phyloP scores from a whole-genome alignment of 148 eudicot genomes.

The Dianthus caryophyllus region DNA sequence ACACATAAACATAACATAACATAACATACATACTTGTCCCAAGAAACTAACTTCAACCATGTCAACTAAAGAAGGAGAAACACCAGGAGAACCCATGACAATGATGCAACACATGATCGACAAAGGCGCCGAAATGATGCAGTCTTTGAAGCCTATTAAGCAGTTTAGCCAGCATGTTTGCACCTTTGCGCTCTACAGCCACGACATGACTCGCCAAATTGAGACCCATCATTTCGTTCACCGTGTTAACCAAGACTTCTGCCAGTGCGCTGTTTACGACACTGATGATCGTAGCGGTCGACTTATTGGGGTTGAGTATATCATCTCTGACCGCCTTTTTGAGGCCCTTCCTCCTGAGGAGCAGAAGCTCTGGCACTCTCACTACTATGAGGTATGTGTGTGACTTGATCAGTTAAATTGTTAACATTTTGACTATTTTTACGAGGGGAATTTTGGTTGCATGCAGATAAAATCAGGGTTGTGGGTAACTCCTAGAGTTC shows the following conservation, averaged over 20 bases:
- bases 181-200: constrained; percentile 52
- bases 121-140: constrained; percentile 53
- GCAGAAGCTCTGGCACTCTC: constrained; percentile 42
- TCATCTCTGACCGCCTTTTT: constrained; percentile 24
- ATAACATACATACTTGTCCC: no score
- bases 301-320: constrained; percentile 45
- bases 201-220: constrained; percentile 62
- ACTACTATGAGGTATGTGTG: constrained; percentile 18
- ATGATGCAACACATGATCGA: constrained; percentile 38
- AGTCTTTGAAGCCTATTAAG: constrained; percentile 52
- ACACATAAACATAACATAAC: no score
- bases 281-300: constrained; percentile 37
- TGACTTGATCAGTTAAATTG: no score
- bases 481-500: constrained; percentile 62
- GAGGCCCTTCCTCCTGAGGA: constrained; percentile 29
- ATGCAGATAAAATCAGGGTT: constrained; percentile 68
- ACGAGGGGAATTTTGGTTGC: no score
- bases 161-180: constrained; percentile 48
- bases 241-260: constrained; percentile 51
- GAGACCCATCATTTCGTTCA: constrained; percentile 54
- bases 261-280: constrained; percentile 69
- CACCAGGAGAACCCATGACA: constrained; percentile 53
- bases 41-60: background rate
- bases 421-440: no score
- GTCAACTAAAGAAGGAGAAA: constrained; percentile 28